Percentiles rank a stretch among this genome's conserved stretches.
phyloP scores from a whole-genome alignment of 2,329 filamentous ascomycete species.

The Botryotinia convoluta region DNA sequence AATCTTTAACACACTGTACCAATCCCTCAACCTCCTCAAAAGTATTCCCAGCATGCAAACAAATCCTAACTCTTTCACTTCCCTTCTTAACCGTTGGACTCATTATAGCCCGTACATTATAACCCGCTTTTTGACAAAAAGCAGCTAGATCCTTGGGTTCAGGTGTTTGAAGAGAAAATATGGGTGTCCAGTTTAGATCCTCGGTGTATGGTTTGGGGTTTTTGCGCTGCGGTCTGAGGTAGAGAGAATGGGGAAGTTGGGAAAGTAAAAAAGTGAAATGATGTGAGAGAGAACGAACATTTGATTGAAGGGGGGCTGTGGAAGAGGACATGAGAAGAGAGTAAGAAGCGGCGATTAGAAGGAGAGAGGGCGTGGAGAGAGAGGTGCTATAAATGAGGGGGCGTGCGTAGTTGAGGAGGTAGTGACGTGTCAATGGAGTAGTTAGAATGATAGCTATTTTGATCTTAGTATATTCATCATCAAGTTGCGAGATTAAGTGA shows the following conservation, averaged over 20 bases:
- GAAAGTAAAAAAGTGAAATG: slow-evolving; percentile 40
- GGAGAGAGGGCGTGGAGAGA: slow-evolving; percentile 43
- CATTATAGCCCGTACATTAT: slow-evolving; percentile 63
- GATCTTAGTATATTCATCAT: slow-evolving; percentile 27
- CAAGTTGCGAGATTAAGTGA: not conserved
- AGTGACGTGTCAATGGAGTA: slow-evolving; percentile 25
- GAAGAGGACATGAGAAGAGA: slow-evolving; percentile 51
- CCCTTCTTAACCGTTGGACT: slow-evolving; percentile 65
- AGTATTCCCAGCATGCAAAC: slow-evolving; percentile 66
- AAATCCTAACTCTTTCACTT: slow-evolving; percentile 62
- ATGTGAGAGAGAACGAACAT: not conserved
- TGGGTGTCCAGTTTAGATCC: slow-evolving; percentile 49
- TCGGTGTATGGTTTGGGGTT: slow-evolving; percentile 40
- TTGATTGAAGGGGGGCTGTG: slow-evolving; percentile 40
- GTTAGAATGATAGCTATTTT: slow-evolving; percentile 40
- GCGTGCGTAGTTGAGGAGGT: slow-evolving; percentile 36
- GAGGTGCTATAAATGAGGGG: slow-evolving; percentile 45
- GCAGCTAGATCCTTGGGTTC: slow-evolving; percentile 57
- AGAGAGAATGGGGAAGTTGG: slow-evolving; percentile 39
- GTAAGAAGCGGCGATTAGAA: slow-evolving; percentile 41
- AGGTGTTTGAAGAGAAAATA: slow-evolving; percentile 60
- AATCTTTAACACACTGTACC: slow-evolving; percentile 28
- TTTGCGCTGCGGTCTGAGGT: slow-evolving; percentile 31
- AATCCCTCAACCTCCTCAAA: slow-evolving; percentile 54
- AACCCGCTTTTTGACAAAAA: slow-evolving; percentile 57